These are phyloP conservation scores for Botrytis galanthina DNA, from an alignment of 2,329 filamentous ascomycete species.

Conservation along the genomic window DNA sequence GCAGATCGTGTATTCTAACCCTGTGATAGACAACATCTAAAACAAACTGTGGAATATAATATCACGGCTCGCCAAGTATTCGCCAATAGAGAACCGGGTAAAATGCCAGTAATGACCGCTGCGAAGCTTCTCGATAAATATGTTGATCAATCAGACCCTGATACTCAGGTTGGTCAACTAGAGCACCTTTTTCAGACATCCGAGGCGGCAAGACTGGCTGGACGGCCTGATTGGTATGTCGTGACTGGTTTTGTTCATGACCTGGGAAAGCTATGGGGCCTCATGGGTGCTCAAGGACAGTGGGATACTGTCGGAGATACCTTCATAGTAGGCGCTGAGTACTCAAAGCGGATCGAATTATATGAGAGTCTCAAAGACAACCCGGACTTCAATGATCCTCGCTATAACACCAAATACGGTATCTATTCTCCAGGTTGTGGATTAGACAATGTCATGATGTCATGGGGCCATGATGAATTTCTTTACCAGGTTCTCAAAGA, in stretches of 20 bases:
- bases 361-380: slow-evolving; percentile 74
- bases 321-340: slow-evolving; percentile 74
- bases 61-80: slow-evolving; percentile 73
- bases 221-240: slow-evolving; percentile 66
- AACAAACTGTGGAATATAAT: slow-evolving; percentile 82
- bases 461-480: slow-evolving; percentile 88
- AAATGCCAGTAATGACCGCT: slow-evolving; percentile 83
- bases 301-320: slow-evolving; percentile 93
- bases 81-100: slow-evolving; percentile 61
- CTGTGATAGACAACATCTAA: slow-evolving; percentile 52
- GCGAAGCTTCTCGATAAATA: slow-evolving; percentile 91
- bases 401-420: slow-evolving; percentile 74
- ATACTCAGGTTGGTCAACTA: slow-evolving; percentile 84
- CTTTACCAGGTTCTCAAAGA: slow-evolving; percentile 84
- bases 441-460: slow-evolving; percentile 83
- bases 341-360: slow-evolving; percentile 76
- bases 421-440: slow-evolving; percentile 80
- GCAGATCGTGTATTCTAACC: slow-evolving; percentile 5
- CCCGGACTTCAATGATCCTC: slow-evolving; percentile 66
- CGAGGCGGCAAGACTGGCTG: slow-evolving; percentile 83
- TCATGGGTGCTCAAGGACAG: slow-evolving; percentile 80
- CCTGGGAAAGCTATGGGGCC: slow-evolving; percentile 75
- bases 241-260: slow-evolving; percentile 72
- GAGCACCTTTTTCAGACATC: slow-evolving; percentile 86
- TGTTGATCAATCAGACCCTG: slow-evolving; percentile 87